Evolutionary conservation across 176 grass and related monocot species (phyloP).

Genomic region (Metroxylon sagu): DNA sequence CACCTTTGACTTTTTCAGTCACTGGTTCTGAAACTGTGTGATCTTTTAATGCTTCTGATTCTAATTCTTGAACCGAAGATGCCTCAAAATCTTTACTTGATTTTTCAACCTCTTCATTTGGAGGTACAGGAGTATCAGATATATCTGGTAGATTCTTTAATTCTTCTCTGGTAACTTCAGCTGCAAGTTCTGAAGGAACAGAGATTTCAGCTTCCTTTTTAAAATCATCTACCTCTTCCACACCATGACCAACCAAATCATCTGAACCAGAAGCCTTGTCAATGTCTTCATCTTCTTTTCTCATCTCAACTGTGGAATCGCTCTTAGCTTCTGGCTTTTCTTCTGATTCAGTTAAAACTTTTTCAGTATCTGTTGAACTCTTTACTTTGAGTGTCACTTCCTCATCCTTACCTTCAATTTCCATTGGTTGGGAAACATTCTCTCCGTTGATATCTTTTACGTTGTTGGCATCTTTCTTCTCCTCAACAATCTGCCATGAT

Average conservation of each 20-base stretch:
- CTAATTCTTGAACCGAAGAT: constrained; percentile 12
- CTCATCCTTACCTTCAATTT: constrained; percentile 1
- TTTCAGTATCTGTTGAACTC: background rate
- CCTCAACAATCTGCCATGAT: constrained; percentile 2
- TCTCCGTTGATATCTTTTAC: background rate
- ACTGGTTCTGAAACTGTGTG: background rate
- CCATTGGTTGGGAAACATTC: background rate
- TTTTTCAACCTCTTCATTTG: background rate
- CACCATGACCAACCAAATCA: background rate
- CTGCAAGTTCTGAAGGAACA: background rate
- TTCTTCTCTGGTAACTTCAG: background rate
- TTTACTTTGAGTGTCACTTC: background rate
- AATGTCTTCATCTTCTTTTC: background rate
- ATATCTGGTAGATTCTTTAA: background rate
- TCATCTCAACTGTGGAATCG: background rate
- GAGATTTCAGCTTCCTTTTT: constrained; percentile 5
- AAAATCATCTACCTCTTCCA: background rate
- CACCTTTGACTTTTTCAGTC: no score
- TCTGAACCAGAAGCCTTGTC: background rate
- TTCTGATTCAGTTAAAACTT: background rate
- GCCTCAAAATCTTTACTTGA: constrained; percentile 1
- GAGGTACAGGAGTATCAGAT: background rate
- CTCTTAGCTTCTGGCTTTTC: background rate
- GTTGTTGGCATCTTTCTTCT: background rate
- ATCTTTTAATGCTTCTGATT: constrained; percentile 10